These are phyloP conservation scores for Globisporangium nagaii DNA, from an alignment of 352 stramenopile species.

Conservation along the genomic window DNA sequence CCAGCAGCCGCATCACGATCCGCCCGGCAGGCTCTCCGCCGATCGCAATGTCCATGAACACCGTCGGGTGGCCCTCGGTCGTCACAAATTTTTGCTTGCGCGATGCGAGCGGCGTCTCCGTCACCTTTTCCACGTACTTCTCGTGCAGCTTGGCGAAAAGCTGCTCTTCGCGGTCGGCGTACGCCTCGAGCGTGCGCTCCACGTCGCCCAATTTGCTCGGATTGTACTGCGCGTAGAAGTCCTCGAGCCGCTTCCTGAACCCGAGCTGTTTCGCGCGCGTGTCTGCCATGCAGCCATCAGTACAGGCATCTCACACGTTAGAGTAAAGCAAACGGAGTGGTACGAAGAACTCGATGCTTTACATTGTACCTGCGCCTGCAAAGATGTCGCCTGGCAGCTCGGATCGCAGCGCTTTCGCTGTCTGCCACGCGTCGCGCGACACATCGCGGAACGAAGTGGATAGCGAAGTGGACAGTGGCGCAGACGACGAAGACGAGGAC, in stretches of 20 bases:
- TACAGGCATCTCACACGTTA: too few species aligned
- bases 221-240: slow-evolving; percentile 74
- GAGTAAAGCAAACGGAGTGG: too few species aligned
- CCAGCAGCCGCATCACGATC: slow-evolving; percentile 94
- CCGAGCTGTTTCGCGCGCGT: background rate
- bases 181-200: slow-evolving; percentile 51
- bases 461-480: slow-evolving; percentile 5
- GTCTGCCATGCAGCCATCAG: too few species aligned
- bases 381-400: slow-evolving; percentile 8
- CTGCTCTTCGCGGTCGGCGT: slow-evolving; percentile 52
- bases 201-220: slow-evolving; percentile 43
- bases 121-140: slow-evolving; percentile 43
- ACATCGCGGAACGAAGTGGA: slow-evolving; percentile 25
- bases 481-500: background rate
- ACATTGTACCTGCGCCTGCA: background rate
- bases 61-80: slow-evolving; percentile 67
- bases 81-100: slow-evolving; percentile 51
- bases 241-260: slow-evolving; percentile 35
- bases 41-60: slow-evolving; percentile 96
- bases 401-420: slow-evolving; percentile 18
- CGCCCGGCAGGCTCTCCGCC: slow-evolving; percentile 71
- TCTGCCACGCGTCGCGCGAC: slow-evolving; percentile 20
- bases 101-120: slow-evolving; percentile 22
- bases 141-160: slow-evolving; percentile 64
- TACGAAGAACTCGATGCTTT: too few species aligned